phyloP scores from a whole-genome alignment of 768 basidiomycete species.

The Saitozyma sp. region DNA sequence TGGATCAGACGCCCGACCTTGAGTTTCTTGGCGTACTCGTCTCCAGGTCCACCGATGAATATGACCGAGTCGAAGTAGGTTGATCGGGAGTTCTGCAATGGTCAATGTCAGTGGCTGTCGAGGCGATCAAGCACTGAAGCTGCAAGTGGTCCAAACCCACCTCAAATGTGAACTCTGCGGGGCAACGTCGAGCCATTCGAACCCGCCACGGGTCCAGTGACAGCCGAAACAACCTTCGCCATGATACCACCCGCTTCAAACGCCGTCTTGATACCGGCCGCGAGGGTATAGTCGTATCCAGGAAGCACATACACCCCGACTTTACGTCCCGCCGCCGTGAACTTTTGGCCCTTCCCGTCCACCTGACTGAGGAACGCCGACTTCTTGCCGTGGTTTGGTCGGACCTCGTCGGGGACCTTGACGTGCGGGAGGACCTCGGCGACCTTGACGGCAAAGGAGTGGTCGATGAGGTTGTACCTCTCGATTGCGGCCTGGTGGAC shows the following conservation, averaged over 20 bases:
- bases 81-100: constrained; percentile 61
- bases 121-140: constrained; percentile 24
- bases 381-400: constrained; percentile 63
- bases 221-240: constrained; percentile 57
- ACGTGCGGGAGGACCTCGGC: constrained; percentile 66
- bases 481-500: constrained; percentile 71
- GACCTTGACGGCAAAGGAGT: constrained; percentile 68
- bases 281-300: constrained; percentile 67
- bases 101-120: not conserved
- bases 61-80: constrained; percentile 81
- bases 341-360: constrained; percentile 46
- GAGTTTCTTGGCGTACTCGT: constrained; percentile 61
- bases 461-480: constrained; percentile 70
- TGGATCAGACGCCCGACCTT: constrained; percentile 73
- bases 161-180: constrained; percentile 70
- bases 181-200: constrained; percentile 51
- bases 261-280: constrained; percentile 62
- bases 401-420: constrained; percentile 60
- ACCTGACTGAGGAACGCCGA: constrained; percentile 64
- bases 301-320: constrained; percentile 74
- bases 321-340: constrained; percentile 61
- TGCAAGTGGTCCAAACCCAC: constrained; percentile 22
- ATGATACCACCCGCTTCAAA: constrained; percentile 62
- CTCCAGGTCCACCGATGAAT: constrained; percentile 66
- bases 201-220: constrained; percentile 62